These are phyloP conservation scores for sunflower (Helianthus annuus) DNA, from an alignment of 129 eudicot species.

Conservation along the genomic window HanXRQr2.0-SUNRISE NC_035438.2:29331785-29332284, in stretches of 20 bases:
- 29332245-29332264: constrained; percentile 82
- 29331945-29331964: constrained; percentile 41
- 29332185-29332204: constrained; percentile 74
- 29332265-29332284: constrained; percentile 73
- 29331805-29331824: constrained; percentile 87
- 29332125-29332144: constrained; percentile 73
- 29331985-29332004: constrained; percentile 47
- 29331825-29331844: constrained; percentile 59
- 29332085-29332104: constrained; percentile 55
- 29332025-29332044: constrained; percentile 50
- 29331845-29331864: constrained; percentile 43
- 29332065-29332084: constrained; percentile 51
- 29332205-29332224: constrained; percentile 84
- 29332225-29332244: constrained; percentile 62
- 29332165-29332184: constrained; percentile 85
- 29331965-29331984: constrained; percentile 40
- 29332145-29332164: constrained; percentile 82
- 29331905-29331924: constrained; percentile 50
- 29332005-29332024: constrained; percentile 47
- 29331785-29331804: constrained; percentile 94
- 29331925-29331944: constrained; percentile 30
- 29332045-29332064: constrained; percentile 35
- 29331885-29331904: constrained; percentile 37
- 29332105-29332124: constrained; percentile 61
- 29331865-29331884: constrained; percentile 43